Conservation (phyloP, 1,284 basidiomycete species). For the Abortiporus biennis region DNA sequence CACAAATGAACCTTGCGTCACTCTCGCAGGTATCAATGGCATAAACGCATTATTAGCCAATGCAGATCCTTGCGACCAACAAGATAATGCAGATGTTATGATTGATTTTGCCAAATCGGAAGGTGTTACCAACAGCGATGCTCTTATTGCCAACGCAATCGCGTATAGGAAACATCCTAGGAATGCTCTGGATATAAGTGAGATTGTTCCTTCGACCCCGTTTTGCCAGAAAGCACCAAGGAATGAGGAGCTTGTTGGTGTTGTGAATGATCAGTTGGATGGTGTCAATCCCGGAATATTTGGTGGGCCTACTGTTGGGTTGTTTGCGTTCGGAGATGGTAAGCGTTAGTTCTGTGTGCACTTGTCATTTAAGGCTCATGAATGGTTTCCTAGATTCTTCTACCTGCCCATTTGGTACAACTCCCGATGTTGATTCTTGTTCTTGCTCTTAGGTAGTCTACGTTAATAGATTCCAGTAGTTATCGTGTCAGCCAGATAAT, state of each 20-base stretch:
- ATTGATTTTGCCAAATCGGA: constrained; percentile 39
- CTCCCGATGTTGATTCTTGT: constrained; percentile 20
- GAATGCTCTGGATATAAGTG: constrained; percentile 32
- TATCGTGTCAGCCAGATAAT: too few relatives aligned
- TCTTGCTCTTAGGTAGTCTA: background rate
- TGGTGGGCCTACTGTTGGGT: constrained; percentile 16
- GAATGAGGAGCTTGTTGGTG: constrained; percentile 39
- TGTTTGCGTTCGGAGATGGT: constrained; percentile 25
- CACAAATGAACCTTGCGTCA: constrained; percentile 33
- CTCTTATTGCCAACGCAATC: constrained; percentile 35
- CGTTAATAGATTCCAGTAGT: too few relatives aligned
- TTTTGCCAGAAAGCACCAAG: constrained; percentile 46
- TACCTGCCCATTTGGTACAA: constrained; percentile 23
- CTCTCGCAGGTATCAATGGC: constrained; percentile 31
- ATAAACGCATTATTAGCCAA: constrained; percentile 36
- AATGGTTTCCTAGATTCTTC: constrained; percentile 14
- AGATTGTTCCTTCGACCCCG: constrained; percentile 34
- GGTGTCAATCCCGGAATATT: constrained; percentile 27
- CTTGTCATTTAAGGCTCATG: too few relatives aligned
- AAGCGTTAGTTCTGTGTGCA: constrained; percentile 14
- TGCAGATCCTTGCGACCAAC: constrained; percentile 41
- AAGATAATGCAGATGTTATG: constrained; percentile 41
- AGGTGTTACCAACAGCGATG: constrained; percentile 31
- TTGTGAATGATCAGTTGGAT: constrained; percentile 41
- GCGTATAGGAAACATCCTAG: constrained; percentile 35